Evolutionary conservation across 2,329 filamentous ascomycete genomes (phyloP), one percentile per base, ranked within the genome.

Genomic region (Sclerotinia subarctica): DNA sequence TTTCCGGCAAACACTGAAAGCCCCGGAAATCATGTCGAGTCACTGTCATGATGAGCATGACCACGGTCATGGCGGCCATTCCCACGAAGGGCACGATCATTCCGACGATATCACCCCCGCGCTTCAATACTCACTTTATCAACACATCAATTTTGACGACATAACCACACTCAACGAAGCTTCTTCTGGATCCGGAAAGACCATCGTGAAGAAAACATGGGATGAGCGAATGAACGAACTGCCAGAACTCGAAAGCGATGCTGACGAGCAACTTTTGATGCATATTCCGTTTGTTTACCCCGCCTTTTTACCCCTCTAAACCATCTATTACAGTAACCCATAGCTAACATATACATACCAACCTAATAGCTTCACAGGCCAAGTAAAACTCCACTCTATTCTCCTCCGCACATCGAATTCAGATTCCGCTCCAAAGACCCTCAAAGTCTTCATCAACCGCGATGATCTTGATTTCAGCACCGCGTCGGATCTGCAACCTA

Each of bases 251-350:
- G 86, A 85, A 75, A 97, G 93, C 76, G 92, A 96, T 77, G 88
- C 90, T 0, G 95, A 98, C 78, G 93, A 97, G 82, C 93, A 99
- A 81, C 80, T 99, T n/a, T 82, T 99, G 67, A 92, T 99, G 84
- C 89, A 90, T 71, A 86, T 98, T 49, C 95, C 95, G 91, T 96
- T 81, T 73, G 91, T 83, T 35, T 66, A 66, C 67, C 66, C 66
- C 66, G 52, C 66, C 52, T 62, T 66, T 67, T 53, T 68, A 68
- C 66, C 66, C 66, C 66, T 68, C 66, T 35, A 57, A 29, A 32
- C 32, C 5, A 53, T 17, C 7, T 6, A 11, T 24, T n/a, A 19
- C 24, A 5, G 13, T 54, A 38, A 51, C 11, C 11, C 13, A 35
- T 10, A 59, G 26, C 38, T 51, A 58, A 38, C 26, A 56, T 35